phyloP scores from a whole-genome alignment of 805 yeast species.

The Ogataea haglerorum region DNA sequence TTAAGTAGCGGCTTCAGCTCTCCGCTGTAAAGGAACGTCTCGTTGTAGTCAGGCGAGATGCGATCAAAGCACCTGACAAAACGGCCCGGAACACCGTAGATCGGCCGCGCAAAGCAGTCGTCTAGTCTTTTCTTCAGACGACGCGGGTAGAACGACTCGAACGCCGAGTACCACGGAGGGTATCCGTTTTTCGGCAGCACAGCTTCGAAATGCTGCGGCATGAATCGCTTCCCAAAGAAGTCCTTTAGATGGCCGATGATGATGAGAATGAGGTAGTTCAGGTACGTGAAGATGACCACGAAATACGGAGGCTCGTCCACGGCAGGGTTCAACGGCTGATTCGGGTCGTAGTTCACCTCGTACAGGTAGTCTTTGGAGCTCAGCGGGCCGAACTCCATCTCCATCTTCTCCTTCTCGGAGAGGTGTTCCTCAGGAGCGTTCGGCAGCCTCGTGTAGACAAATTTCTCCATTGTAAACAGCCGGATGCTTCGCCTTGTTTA shows the following conservation, averaged over 20 bases:
- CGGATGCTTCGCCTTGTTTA: conserved; percentile 10
- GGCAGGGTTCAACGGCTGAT: conserved; percentile 58
- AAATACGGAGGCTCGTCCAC: conserved; percentile 84
- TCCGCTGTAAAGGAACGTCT: conserved; percentile 71
- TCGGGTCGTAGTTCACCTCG: conserved; percentile 53
- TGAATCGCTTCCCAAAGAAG: conserved; percentile 74
- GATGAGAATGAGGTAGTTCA: conserved; percentile 79
- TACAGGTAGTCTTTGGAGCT: conserved; percentile 64
- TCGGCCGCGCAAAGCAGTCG: conserved; percentile 93
- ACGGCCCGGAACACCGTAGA: conserved; percentile 98
- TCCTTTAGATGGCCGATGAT: conserved; percentile 89
- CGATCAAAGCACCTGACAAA: conserved; percentile 80
- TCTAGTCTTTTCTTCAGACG: conserved; percentile 87
- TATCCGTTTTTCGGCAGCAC: conserved; percentile 79
- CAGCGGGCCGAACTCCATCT: conserved; percentile 70
- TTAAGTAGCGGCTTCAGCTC: conserved; percentile 75
- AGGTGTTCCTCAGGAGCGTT: conserved; percentile 31
- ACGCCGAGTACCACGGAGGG: conserved; percentile 94
- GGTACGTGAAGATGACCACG: conserved; percentile 75
- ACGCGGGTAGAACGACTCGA: conserved; percentile 90
- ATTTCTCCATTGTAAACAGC: conserved; percentile 4
- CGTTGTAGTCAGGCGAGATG: conserved; percentile 59
- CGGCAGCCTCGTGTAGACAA: conserved; percentile 26
- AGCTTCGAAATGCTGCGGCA: conserved; percentile 60
- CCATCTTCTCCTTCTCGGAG: conserved; percentile 38